These are phyloP conservation scores for Phytophthora quininea DNA, from an alignment of 352 stramenopile species.

Conservation along the genomic window DNA sequence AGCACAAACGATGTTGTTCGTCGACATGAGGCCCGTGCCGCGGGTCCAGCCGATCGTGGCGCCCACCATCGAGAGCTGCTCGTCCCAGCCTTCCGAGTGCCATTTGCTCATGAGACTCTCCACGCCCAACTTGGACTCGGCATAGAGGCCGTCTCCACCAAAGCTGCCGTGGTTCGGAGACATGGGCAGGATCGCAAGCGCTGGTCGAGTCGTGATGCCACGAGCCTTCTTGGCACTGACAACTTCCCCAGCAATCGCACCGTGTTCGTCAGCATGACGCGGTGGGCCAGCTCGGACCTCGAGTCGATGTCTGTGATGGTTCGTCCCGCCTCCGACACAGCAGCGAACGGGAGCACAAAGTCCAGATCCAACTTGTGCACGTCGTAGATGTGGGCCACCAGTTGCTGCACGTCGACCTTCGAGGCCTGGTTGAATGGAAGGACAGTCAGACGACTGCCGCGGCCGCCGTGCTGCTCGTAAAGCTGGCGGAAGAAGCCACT, in stretches of 20 bases:
- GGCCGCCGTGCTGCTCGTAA: slow-evolving; percentile 86
- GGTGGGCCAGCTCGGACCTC: slow-evolving; percentile 81
- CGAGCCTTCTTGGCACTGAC: slow-evolving; percentile 75
- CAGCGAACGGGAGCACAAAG: slow-evolving; percentile 89
- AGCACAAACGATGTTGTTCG: slow-evolving; percentile 87
- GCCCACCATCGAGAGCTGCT: slow-evolving; percentile 85
- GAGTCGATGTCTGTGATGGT: slow-evolving; percentile 83
- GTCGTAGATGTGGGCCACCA: slow-evolving; percentile 88
- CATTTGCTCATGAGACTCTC: slow-evolving; percentile 90
- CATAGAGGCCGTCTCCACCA: slow-evolving; percentile 86
- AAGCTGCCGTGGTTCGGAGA: slow-evolving; percentile 90
- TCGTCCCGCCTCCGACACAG: slow-evolving; percentile 77
- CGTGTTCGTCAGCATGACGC: slow-evolving; percentile 90
- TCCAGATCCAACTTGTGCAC: slow-evolving; percentile 84
- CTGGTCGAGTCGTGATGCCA: slow-evolving; percentile 75
- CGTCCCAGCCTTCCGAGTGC: slow-evolving; percentile 84
- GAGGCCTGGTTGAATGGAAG: slow-evolving; percentile 89
- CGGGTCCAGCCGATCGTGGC: slow-evolving; percentile 90
- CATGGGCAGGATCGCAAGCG: slow-evolving; percentile 78
- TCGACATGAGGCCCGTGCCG: slow-evolving; percentile 85
- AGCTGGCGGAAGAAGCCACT: slow-evolving; percentile 73
- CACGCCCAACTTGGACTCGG: slow-evolving; percentile 88
- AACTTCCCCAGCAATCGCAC: slow-evolving; percentile 84
- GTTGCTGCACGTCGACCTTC: slow-evolving; percentile 68
- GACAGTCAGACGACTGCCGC: slow-evolving; percentile 77